phyloP scores from a whole-genome alignment of 2,329 filamentous ascomycete genomes.

The Shiraia bambusicola region DNA sequence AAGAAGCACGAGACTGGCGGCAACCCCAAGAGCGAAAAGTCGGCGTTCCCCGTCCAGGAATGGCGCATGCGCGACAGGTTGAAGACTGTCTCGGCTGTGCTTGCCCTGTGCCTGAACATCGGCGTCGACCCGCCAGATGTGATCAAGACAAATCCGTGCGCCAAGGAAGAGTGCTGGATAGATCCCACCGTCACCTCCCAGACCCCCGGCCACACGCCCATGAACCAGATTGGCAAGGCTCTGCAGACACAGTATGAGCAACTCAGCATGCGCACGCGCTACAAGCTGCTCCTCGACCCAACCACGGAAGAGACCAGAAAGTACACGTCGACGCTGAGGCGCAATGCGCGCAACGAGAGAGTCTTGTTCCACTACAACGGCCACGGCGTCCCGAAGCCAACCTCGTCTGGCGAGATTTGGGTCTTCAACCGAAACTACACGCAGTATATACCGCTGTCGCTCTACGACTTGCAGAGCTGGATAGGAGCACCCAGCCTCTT shows the following conservation, averaged over 20 bases:
- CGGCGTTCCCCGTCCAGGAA: conserved; percentile 69
- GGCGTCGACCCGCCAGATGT: conserved; percentile 97
- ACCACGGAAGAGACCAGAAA: conserved; percentile 97
- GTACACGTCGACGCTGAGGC: conserved; percentile 84
- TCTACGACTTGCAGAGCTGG: conserved; percentile 95
- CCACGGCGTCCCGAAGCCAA: conserved; percentile 94
- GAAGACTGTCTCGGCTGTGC: conserved; percentile 93
- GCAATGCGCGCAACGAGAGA: conserved; percentile 93
- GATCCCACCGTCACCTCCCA: conserved; percentile 81
- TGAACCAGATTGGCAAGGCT: conserved; percentile 93
- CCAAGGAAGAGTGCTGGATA: conserved; percentile 94
- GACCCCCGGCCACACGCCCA: conserved; percentile 70
- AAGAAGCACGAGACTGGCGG: conserved; percentile 95
- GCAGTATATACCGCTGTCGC: conserved; percentile 94
- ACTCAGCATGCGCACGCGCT: conserved; percentile 89
- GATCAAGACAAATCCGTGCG: conserved; percentile 89
- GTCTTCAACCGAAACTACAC: conserved; percentile 99
- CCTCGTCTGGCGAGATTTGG: conserved; percentile 95
- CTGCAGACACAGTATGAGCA: conserved; percentile 97
- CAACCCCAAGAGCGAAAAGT: conserved; percentile 67
- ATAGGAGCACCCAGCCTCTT: conserved; percentile 93
- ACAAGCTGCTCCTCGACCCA: conserved; percentile 94
- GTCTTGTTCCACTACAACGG: conserved; percentile 99
- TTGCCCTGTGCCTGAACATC: conserved; percentile 94
- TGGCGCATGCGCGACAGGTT: conserved; percentile 97